These are phyloP conservation scores for Sporisorium graminicola DNA, from an alignment of 1,284 basidiomycete species.

Conservation along the genomic window DNA sequence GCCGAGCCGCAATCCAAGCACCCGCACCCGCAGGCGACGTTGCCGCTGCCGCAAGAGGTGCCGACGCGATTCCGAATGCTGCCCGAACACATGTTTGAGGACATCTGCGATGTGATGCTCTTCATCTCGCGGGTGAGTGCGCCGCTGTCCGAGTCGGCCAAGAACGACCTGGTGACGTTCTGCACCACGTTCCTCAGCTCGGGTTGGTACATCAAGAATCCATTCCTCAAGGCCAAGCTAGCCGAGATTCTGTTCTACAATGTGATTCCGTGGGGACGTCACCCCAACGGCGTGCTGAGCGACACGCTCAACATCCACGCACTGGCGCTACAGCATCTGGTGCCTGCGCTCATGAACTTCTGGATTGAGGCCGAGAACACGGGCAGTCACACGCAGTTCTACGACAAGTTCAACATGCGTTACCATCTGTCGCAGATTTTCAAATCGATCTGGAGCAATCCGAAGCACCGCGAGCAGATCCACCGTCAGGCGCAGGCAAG, in stretches of 20 bases:
- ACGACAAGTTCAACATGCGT: slow-evolving; percentile 92
- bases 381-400: slow-evolving; percentile 97
- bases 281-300: slow-evolving; percentile 83
- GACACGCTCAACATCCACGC: slow-evolving; percentile 85
- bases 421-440: slow-evolving; percentile 65
- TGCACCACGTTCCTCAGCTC: slow-evolving; percentile 91
- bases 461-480: slow-evolving; percentile 64
- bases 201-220: slow-evolving; percentile 97
- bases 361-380: slow-evolving; percentile 99
- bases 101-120: slow-evolving; percentile 89
- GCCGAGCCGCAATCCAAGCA: slow-evolving; percentile 87
- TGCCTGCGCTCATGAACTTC: slow-evolving; percentile 92
- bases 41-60: slow-evolving; percentile 85
- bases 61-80: slow-evolving; percentile 87
- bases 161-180: slow-evolving; percentile 89
- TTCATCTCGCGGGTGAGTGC: slow-evolving; percentile 82
- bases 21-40: slow-evolving; percentile 72
- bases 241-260: slow-evolving; percentile 92
- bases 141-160: slow-evolving; percentile 79
- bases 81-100: slow-evolving; percentile 95
- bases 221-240: slow-evolving; percentile 97
- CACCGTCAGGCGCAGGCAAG: slow-evolving; percentile 51
- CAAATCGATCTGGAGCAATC: slow-evolving; percentile 65
- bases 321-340: slow-evolving; percentile 86
- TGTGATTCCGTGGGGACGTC: slow-evolving; percentile 81